Evolutionary conservation across 2,329 filamentous ascomycete genomes (phyloP), one percentile per base, ranked within the genome.

Genomic region (Colletotrichum chlorophyti): DNA sequence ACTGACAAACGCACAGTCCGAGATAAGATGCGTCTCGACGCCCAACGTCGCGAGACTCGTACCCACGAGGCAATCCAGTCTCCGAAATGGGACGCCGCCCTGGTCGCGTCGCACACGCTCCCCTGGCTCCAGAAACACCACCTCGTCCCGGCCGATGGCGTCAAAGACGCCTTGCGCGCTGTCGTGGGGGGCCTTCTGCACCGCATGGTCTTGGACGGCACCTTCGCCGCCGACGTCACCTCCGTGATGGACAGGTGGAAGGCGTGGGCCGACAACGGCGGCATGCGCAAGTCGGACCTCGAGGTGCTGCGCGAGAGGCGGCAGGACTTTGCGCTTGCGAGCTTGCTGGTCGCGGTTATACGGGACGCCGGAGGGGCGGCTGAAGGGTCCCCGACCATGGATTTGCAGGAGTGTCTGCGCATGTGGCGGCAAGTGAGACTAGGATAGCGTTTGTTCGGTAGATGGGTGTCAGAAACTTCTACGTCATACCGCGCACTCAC

Each of bases 401-500:
- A 85, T 47, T 64, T 85, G 66, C 82, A 84, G 65, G 82, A 85
- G 63, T 84, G 81, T 53, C 63, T 85, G 62, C 66, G 76, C 12
- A 75, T 84, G 67, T 85, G 82, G 83, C 79, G 73, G 61, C 78
- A 75, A 49, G 80, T 85, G 9, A 70, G 82, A 41, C 67, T 84
- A 11, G 83, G 82, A 5, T 83, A 65, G 60, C 45, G 31, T 41
- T 14, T 8, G 17, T 40, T 17, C n/a, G n/a, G n/a, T n/a, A n/a
- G 29, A n/a, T 15, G 29, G 29, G n/a, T n/a, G n/a, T n/a, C n/a
- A n/a, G n/a, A n/a, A n/a, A n/a, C n/a, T n/a, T n/a, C n/a, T n/a
- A n/a, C n/a, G n/a, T n/a, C n/a, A n/a, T n/a, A n/a, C n/a, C n/a
- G n/a, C n/a, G n/a, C n/a, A n/a, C n/a, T n/a, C n/a, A n/a, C n/a